Conservation (phyloP, 106 monocot genomes). For the Phalaenopsis aphrodite region DNA sequence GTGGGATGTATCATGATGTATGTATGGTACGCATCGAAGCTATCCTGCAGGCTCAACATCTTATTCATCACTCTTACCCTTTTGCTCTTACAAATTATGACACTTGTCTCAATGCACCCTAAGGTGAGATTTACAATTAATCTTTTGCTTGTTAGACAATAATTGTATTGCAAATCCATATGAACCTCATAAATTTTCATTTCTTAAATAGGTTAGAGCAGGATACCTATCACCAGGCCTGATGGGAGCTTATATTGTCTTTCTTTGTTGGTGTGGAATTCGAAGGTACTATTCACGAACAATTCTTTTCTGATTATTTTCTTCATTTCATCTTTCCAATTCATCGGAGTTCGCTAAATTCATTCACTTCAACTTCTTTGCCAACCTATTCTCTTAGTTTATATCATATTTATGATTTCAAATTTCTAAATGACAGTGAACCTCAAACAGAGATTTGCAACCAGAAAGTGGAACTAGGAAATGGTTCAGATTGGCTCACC, state of each 20-base stretch:
- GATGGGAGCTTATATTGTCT: slow-evolving; percentile 58
- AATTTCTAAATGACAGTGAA: slow-evolving; percentile 43
- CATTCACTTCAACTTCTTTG: too few species aligned
- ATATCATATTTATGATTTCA: not conserved
- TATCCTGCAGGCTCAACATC: slow-evolving; percentile 65
- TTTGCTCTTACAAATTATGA: slow-evolving; percentile 61
- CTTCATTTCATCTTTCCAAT: not conserved
- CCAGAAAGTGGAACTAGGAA: slow-evolving; percentile 39
- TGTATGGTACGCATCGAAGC: slow-evolving; percentile 69
- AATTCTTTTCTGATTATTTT: not conserved
- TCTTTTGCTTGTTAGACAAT: not conserved
- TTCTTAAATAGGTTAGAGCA: slow-evolving; percentile 34
- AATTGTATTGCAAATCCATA: not conserved
- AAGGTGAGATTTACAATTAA: slow-evolving; percentile 32
- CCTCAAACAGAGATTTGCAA: slow-evolving; percentile 64
- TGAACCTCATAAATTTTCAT: not conserved
- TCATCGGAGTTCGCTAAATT: not conserved
- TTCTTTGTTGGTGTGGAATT: slow-evolving; percentile 50
- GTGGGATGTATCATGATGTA: slow-evolving; percentile 77
- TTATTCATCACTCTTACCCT: slow-evolving; percentile 80
- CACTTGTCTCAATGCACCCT: slow-evolving; percentile 49
- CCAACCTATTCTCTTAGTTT: not conserved
- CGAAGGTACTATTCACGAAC: slow-evolving; percentile 28
- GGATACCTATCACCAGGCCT: slow-evolving; percentile 43
- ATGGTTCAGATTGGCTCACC: slow-evolving; percentile 60